phyloP scores from a whole-genome alignment of 305 asterid genomes.

The Coffea humblotiana region DNA sequence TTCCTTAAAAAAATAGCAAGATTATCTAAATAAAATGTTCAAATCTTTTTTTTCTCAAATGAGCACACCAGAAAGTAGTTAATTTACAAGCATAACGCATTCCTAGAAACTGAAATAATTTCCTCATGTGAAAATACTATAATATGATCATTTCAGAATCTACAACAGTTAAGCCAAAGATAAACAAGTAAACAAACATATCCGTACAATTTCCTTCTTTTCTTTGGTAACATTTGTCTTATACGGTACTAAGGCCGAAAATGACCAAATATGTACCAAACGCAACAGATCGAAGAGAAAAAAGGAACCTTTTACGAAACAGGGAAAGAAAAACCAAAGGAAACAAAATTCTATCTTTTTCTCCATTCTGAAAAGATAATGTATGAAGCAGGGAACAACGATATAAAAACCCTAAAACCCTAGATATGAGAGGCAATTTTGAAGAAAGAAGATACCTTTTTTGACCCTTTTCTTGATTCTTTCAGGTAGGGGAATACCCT shows the following conservation, averaged over 20 bases:
- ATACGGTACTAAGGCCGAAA: not conserved
- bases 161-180: not conserved
- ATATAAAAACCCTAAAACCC: slow-evolving; percentile 20
- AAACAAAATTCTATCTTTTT: not conserved
- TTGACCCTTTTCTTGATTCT: slow-evolving; percentile 3
- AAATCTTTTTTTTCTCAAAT: not conserved
- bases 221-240: not conserved
- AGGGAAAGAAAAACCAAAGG: not conserved
- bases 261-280: not conserved
- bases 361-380: not conserved
- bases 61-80: not conserved
- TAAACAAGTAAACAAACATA: not conserved
- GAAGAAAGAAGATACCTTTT: slow-evolving; percentile 6
- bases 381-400: not conserved
- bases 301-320: not conserved
- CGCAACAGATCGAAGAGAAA: slow-evolving; percentile 16
- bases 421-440: slow-evolving; percentile 4
- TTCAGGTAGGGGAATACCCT: not conserved
- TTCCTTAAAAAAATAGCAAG: not conserved
- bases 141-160: too few species aligned
- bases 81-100: not conserved
- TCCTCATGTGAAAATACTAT: not conserved
- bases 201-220: not conserved
- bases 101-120: not conserved
- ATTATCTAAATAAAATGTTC: not conserved